Evolutionary conservation across 2,329 filamentous ascomycete genomes (phyloP), one percentile per base, ranked within the genome.

Genomic region (Monilinia aucupariae): DNA sequence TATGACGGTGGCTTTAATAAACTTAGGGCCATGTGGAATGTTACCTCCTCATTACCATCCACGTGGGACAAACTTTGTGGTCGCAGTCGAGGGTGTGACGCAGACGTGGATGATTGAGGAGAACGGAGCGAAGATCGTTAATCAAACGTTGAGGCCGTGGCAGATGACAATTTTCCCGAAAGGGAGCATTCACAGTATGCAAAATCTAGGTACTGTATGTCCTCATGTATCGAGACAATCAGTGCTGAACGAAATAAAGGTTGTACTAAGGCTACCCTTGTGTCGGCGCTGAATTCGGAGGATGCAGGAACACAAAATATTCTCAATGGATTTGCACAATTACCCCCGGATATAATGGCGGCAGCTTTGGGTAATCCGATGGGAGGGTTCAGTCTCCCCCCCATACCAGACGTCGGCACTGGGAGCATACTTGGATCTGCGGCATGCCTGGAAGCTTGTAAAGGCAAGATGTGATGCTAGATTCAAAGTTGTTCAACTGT

Each of bases 71-170:
- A 83, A 83, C 65, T 75, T 77, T 45, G 80, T 82, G 15, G 75
- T 81, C 7, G 76, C 77, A 0, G 72, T 81, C 25, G 70, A 73
- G 22, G 80, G 80, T n/a, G 79, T 76, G 47, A 81, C 78, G 7
- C 77, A 77, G 49, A 82, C 79, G 12, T 82, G 75, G 69, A 82
- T 82, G 79, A 76, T 78, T 50, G 74, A 77, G 60, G 80, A 82
- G 70, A 82, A 82, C 63, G 80, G 79, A 3, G 79, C 78, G 0
- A 72, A 73, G 10, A 72, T 76, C 1, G 74, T 82, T 4, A 74
- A 67, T 39, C 74, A 76, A 20, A 75, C 73, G 1, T 72, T 82
- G 45, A 74, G 71, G 4, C 74, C 78, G 1, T 77, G 78, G 22
- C 75, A 78, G 64, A 78, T 80, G 73, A 82, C 80, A 0, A 75